Percentiles rank a stretch among this genome's conserved stretches.
These are phyloP conservation scores for Phoma sp. DNA, from an alignment of 2,329 filamentous ascomycete genomes.

Conservation along the genomic window DNA sequence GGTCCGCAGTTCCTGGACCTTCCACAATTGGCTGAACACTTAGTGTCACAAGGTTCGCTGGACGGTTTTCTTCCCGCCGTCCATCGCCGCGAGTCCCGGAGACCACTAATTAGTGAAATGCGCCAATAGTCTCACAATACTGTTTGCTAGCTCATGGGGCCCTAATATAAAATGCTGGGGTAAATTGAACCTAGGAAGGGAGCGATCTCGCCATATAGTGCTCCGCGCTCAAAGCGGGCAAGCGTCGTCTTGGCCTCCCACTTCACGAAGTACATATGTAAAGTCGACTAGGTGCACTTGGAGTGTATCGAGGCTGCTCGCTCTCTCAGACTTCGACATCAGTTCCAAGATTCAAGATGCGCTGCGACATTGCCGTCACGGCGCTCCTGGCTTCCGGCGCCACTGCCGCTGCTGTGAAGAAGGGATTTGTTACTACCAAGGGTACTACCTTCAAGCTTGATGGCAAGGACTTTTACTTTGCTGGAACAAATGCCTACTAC, in stretches of 20 bases:
- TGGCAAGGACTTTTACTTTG: constrained; percentile 63
- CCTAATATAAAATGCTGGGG: constrained; percentile 17
- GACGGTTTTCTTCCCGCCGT: background rate
- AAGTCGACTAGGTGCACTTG: background rate
- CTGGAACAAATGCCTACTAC: constrained; percentile 64
- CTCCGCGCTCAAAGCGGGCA: constrained; percentile 12
- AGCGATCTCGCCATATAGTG: constrained; percentile 6
- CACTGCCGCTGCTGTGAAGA: constrained; percentile 25
- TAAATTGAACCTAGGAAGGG: constrained; percentile 9
- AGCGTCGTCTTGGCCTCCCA: constrained; percentile 11
- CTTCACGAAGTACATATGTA: constrained; percentile 13
- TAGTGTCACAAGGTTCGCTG: constrained; percentile 2
- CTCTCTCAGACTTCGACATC: background rate
- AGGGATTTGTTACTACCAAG: constrained; percentile 58
- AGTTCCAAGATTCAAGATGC: constrained; percentile 14
- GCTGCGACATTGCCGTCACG: constrained; percentile 21
- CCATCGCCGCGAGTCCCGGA: background rate
- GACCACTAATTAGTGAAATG: background rate
- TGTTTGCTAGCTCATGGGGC: background rate
- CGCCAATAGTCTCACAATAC: constrained; percentile 3
- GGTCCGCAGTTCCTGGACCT: constrained; percentile 6
- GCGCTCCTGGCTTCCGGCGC: constrained; percentile 24
- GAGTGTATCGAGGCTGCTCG: constrained; percentile 4
- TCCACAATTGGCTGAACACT: background rate
- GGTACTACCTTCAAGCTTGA: constrained; percentile 61